A percentile compares a stretch with the other conserved stretches of the same genome.
Conservation (phyloP, 2,329 filamentous ascomycete species). For the Colletotrichum aenigma region DNA sequence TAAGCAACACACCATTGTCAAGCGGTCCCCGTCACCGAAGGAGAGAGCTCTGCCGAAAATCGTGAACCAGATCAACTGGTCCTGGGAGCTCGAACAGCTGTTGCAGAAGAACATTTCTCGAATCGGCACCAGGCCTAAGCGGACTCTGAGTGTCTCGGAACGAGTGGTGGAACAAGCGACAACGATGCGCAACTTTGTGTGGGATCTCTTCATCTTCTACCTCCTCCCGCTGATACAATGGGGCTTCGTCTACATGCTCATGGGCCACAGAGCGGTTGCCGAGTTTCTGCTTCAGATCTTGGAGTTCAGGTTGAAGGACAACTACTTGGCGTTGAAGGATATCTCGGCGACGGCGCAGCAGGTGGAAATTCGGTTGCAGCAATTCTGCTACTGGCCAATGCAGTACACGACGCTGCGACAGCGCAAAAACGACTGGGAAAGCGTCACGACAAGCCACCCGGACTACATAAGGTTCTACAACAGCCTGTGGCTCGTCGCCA, state of each 20-base stretch:
- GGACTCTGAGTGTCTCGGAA: slow-evolving; percentile 91
- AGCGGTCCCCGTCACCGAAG: slow-evolving; percentile 77
- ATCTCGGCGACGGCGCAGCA: slow-evolving; percentile 96
- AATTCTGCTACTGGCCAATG: slow-evolving; percentile 99
- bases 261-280: slow-evolving; percentile 79
- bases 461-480: slow-evolving; percentile 99
- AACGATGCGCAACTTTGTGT: slow-evolving; percentile 80
- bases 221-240: slow-evolving; percentile 77
- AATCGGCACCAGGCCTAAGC: slow-evolving; percentile 79
- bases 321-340: slow-evolving; percentile 87
- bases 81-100: slow-evolving; percentile 83
- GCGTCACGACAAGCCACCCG: slow-evolving; percentile 91
- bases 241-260: slow-evolving; percentile 77
- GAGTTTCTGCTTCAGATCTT: slow-evolving; percentile 80
- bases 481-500: slow-evolving; percentile 96
- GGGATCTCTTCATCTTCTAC: slow-evolving; percentile 75
- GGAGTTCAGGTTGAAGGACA: slow-evolving; percentile 82
- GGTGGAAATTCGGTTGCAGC: slow-evolving; percentile 93
- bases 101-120: slow-evolving; percentile 90
- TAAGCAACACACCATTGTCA: slow-evolving; percentile 83
- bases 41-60: slow-evolving; percentile 82
- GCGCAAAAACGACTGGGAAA: slow-evolving; percentile 91
- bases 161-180: slow-evolving; percentile 92
- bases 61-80: slow-evolving; percentile 94
- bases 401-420: slow-evolving; percentile 92